phyloP scores from a whole-genome alignment of 768 basidiomycete genomes.

The Pilatotrama ljubarskyi region DNA sequence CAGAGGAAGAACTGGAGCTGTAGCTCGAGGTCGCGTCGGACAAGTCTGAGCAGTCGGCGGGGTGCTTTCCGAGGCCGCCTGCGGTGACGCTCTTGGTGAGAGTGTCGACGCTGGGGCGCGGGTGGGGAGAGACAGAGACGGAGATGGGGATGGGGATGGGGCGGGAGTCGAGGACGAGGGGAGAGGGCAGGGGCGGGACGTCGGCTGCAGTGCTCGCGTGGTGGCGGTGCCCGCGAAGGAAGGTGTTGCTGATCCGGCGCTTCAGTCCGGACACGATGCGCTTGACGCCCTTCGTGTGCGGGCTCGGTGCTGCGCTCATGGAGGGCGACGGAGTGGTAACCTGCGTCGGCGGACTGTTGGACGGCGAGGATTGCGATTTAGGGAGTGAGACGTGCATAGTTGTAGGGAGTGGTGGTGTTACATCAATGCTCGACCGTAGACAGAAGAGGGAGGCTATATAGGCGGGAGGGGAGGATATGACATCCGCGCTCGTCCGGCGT shows the following conservation, averaged over 20 bases:
- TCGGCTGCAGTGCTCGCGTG: constrained; percentile 1
- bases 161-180: background rate
- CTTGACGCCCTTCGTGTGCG: constrained; percentile 16
- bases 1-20: background rate
- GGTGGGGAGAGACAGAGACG: background rate
- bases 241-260: constrained; percentile 23
- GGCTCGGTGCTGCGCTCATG: background rate
- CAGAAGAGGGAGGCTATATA: constrained; percentile 8
- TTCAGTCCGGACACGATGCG: constrained; percentile 24
- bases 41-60: constrained; percentile 6
- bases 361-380: background rate
- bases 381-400: constrained; percentile 9
- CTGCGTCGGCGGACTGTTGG: background rate
- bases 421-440: background rate
- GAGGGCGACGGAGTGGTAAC: background rate
- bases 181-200: background rate
- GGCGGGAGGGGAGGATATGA: background rate
- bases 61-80: constrained; percentile 9
- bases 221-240: constrained; percentile 19
- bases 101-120: constrained; percentile 5
- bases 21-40: constrained; percentile 1
- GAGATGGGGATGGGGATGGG: constrained; percentile 4
- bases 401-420: background rate
- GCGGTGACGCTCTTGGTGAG: constrained; percentile 6
- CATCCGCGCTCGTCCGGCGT: constrained; percentile 8